Evolutionary conservation across 2,329 filamentous ascomycete genomes (phyloP).

Genomic region (Zymoseptoria ardabiliae): DNA sequence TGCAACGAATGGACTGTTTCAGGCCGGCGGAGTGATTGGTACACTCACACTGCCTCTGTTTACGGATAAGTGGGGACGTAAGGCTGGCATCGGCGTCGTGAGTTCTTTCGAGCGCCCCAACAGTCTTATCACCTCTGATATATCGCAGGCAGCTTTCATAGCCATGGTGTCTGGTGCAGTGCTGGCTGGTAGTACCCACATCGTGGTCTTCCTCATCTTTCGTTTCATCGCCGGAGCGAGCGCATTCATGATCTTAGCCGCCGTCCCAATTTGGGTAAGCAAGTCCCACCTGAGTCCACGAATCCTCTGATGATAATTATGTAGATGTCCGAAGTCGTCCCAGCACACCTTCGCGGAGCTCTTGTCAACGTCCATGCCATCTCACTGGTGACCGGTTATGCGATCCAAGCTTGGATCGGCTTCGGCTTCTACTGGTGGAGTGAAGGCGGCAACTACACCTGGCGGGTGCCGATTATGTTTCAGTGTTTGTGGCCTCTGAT

Average conservation of each 20-base stretch:
- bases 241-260: conserved; percentile 27
- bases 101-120: neutral
- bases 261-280: conserved; percentile 27
- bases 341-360: conserved; percentile 26
- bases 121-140: neutral
- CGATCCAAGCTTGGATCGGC: conserved; percentile 11
- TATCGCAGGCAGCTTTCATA: conserved; percentile 15
- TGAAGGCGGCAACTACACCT: conserved; percentile 10
- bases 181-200: conserved; percentile 17
- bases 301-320: neutral
- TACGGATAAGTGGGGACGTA: conserved; percentile 15
- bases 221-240: conserved; percentile 28
- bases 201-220: conserved; percentile 26
- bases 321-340: conserved; percentile 29
- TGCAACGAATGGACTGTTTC: conserved; percentile 19
- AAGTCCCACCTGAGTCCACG: no score
- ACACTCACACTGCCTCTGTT: conserved; percentile 13
- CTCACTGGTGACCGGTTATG: conserved; percentile 14
- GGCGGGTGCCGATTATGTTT: conserved; percentile 13
- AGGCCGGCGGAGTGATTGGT: conserved; percentile 16
- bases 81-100: conserved; percentile 13
- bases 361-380: conserved; percentile 31
- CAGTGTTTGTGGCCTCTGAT: conserved; percentile 13
- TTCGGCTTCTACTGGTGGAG: conserved; percentile 16
- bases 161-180: conserved; percentile 25